These are phyloP conservation scores for Fusarium nygamai DNA, from an alignment of 2,329 filamentous ascomycete genomes.

Conservation along the genomic window DNA sequence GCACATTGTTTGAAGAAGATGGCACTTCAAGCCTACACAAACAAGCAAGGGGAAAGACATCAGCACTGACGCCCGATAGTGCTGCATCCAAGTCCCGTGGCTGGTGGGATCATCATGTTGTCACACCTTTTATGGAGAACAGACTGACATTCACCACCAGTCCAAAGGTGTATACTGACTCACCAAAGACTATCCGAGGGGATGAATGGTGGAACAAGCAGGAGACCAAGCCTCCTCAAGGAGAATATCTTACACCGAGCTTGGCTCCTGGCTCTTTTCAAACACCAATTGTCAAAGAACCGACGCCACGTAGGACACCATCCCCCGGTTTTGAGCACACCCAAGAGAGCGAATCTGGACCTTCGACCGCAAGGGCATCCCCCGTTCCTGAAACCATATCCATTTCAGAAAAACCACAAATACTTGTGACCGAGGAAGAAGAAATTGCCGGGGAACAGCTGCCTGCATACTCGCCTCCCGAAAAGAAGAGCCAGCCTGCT, in stretches of 20 bases:
- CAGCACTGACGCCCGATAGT: conserved; percentile 55
- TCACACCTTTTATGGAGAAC: conserved; percentile 71
- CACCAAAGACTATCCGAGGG: conserved; percentile 43
- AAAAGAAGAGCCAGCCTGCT: conserved; percentile 47
- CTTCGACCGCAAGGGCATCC: conserved; percentile 34
- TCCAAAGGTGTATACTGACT: conserved; percentile 47
- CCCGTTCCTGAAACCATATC: conserved; percentile 14
- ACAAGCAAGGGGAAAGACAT: conserved; percentile 51
- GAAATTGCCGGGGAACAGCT: conserved; percentile 53
- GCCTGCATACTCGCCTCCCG: conserved; percentile 65
- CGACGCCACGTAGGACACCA: conserved; percentile 49
- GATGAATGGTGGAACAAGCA: conserved; percentile 52
- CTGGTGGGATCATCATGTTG: conserved; percentile 83
- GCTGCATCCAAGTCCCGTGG: conserved; percentile 70
- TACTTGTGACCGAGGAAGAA: conserved; percentile 51
- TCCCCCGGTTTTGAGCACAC: conserved; percentile 41
- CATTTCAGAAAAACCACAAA: conserved; percentile 52
- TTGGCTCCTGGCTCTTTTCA: conserved; percentile 34
- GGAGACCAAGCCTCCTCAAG: conserved; percentile 23
- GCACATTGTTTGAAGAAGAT: conserved; percentile 78
- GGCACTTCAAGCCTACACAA: conserved; percentile 55
- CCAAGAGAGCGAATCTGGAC: conserved; percentile 17
- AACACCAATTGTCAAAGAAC: conserved; percentile 50
- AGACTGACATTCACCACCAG: conserved; percentile 54
- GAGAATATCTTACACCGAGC: conserved; percentile 29